These are phyloP conservation scores for Dovyalis caffra DNA, from an alignment of 345 rosid species.

Conservation along the genomic window DNA sequence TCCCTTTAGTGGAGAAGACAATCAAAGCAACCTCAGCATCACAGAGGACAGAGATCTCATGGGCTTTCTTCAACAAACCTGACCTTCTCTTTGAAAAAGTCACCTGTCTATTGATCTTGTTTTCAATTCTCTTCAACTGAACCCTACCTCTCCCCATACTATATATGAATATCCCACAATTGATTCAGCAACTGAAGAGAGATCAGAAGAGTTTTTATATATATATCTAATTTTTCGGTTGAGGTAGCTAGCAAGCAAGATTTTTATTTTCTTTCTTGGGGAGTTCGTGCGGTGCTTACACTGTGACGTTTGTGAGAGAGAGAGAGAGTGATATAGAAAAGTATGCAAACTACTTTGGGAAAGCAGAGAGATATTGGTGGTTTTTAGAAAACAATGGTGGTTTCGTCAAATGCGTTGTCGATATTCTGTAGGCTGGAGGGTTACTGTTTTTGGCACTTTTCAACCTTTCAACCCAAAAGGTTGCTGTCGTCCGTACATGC, in stretches of 20 bases:
- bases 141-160: slow-evolving; percentile 45
- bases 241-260: no score
- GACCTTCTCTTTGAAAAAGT: slow-evolving; percentile 59
- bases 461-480: no score
- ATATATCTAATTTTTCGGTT: no score
- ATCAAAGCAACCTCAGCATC: no score
- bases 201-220: no score
- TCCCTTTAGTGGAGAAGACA: slow-evolving; percentile 62
- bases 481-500: no score
- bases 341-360: neutral
- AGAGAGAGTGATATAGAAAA: neutral
- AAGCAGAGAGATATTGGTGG: neutral
- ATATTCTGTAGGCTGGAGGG: slow-evolving; percentile 23
- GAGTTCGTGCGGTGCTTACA: neutral
- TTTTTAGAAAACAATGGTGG: slow-evolving; percentile 25
- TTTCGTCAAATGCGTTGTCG: slow-evolving; percentile 45
- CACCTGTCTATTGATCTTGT: slow-evolving; percentile 65
- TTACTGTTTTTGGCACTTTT: no score
- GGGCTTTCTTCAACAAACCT: slow-evolving; percentile 60
- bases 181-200: no score
- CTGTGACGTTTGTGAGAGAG: neutral
- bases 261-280: neutral
- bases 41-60: no score
- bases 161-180: neutral
- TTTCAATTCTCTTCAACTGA: slow-evolving; percentile 63